Conservation (phyloP, 495 filamentous ascomycete genomes). For the Thermochaetoides thermophila region DNA sequence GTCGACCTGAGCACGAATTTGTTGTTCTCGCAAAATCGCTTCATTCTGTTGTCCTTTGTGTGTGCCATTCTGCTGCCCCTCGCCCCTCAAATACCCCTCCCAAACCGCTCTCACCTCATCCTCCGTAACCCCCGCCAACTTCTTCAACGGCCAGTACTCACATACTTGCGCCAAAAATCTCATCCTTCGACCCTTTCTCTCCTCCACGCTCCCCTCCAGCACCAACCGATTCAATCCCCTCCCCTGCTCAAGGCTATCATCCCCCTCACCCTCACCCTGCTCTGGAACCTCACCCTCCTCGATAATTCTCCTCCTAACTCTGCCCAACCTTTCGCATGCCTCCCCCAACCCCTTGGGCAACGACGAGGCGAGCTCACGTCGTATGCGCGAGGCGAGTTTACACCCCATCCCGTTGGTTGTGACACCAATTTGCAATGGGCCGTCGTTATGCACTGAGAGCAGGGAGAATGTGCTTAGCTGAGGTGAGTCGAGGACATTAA, state of each 20-base stretch:
- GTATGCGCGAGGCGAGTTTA: constrained; percentile 82
- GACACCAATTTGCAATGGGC: constrained; percentile 86
- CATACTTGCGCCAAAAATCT: constrained; percentile 93
- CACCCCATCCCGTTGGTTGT: constrained; percentile 93
- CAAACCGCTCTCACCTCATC: constrained; percentile 62
- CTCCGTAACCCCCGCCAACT: constrained; percentile 65
- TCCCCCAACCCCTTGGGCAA: constrained; percentile 71
- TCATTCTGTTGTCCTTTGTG: too few species aligned
- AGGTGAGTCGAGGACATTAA: constrained; percentile 85
- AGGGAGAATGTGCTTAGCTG: constrained; percentile 81
- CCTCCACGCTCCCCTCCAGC: constrained; percentile 53
- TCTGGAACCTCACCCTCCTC: constrained; percentile 25
- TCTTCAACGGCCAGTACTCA: constrained; percentile 91
- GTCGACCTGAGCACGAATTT: too few species aligned
- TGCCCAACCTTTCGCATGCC: constrained; percentile 65
- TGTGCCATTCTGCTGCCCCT: neutral
- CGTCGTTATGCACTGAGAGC: constrained; percentile 75
- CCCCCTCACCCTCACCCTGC: constrained; percentile 44
- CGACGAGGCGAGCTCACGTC: constrained; percentile 67
- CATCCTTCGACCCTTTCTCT: constrained; percentile 65
- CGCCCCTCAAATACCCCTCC: neutral
- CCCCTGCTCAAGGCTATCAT: constrained; percentile 73
- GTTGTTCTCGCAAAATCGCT: neutral
- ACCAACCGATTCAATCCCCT: constrained; percentile 76
- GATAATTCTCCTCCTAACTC: constrained; percentile 51